Percentiles rank a stretch among this genome's conserved stretches.
These are phyloP conservation scores for Naganishia randhawae DNA, from an alignment of 768 basidiomycete species.

Conservation along the genomic window DNA sequence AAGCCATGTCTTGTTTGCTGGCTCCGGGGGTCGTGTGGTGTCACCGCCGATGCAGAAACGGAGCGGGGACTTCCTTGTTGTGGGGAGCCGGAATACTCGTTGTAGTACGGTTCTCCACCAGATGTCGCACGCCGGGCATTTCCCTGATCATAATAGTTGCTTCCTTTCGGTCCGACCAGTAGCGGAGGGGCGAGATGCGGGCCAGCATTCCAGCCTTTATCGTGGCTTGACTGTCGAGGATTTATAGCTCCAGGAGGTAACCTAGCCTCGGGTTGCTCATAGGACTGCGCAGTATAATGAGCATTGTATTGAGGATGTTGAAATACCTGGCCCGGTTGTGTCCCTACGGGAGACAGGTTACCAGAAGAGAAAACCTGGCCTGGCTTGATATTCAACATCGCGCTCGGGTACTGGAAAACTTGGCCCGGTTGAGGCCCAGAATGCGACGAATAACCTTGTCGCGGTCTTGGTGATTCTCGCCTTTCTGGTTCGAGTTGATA, in stretches of 20 bases:
- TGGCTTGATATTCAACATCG: slow-evolving; percentile 37
- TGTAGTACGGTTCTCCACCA: slow-evolving; percentile 10
- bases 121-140: slow-evolving; percentile 9
- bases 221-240: slow-evolving; percentile 24
- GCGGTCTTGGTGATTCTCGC: slow-evolving; percentile 13
- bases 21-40: background rate
- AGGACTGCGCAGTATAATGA: slow-evolving; percentile 3
- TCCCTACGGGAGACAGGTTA: slow-evolving; percentile 14
- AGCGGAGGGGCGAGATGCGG: background rate
- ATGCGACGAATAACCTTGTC: slow-evolving; percentile 22
- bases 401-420: slow-evolving; percentile 45
- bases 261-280: slow-evolving; percentile 3
- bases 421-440: slow-evolving; percentile 47
- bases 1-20: background rate
- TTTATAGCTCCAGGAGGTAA: slow-evolving; percentile 34
- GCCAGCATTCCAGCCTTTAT: slow-evolving; percentile 2
- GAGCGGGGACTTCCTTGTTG: slow-evolving; percentile 3
- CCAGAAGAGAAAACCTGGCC: slow-evolving; percentile 37
- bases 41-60: background rate
- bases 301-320: slow-evolving; percentile 17
- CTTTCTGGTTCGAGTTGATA: slow-evolving; percentile 26
- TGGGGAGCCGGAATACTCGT: background rate
- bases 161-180: background rate
- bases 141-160: background rate
- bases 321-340: slow-evolving; percentile 16